Base-by-base conservation (phyloP, 805 yeast species). In the Kregervanrija fluxuum region DNA sequence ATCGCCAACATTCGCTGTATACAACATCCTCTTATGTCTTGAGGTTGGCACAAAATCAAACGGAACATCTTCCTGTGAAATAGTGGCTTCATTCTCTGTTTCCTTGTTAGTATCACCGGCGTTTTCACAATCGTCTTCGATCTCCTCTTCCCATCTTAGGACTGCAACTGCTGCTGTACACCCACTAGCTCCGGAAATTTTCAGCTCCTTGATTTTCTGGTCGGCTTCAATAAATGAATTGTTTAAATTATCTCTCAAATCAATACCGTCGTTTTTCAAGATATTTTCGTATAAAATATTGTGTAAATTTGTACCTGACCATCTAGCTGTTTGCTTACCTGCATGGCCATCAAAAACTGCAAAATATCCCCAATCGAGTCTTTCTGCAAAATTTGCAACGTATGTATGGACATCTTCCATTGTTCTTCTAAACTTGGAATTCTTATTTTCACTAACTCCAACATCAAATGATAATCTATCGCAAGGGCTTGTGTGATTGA, bases 261-360 rank as follows among this genome's bases (percentile, higher is more conserved):
- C 84, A 28, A 61, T 58, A 36, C 66, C 59, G 44, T 71, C 78
- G 47, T 70, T 59, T 32, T 50, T 52, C 43, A 79, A 59, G 15
- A 88, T 72, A 43, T 72, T 74, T 43, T 74, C 74, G 52, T 82
- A 88, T 37, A 85, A 60, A 30, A 84, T 65, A 17, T 79, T 68
- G 60, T 91, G 97, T 46, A 91, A 63, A 55, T 85, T 80, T 50
- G 86, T 80, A 0, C 96, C 95, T 67, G 97, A 89, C 95, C 95
- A 90, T 55, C 91, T 78, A 1, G 99, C 95, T 8, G 95, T 83
- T 53, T 80, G 87, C 44, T 80, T 80, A 16, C 99, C 99, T 2
- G 98, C 98, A 66, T 91, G 99, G 10, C 99, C 99, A 64, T 91
- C 99, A 65, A 89, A 91, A 1, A 91, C 75, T 13, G 95, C 98